These are phyloP conservation scores for Rhododendron griersonianum DNA, from an alignment of 148 eudicot genomes.

Conservation along the genomic window DNA sequence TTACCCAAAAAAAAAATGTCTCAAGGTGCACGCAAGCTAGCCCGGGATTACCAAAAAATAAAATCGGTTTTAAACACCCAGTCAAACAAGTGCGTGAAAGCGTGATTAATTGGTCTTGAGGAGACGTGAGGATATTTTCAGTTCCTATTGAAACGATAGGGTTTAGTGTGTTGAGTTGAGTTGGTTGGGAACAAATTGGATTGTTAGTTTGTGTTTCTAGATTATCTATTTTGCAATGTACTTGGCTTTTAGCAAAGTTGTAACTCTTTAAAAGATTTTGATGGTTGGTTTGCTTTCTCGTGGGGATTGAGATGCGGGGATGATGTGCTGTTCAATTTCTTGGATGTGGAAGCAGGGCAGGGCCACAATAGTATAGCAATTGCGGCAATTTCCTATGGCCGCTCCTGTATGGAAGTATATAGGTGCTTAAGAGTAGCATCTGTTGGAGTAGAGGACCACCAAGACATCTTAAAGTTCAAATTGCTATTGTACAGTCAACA, in stretches of 20 bases:
- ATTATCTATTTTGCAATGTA: neutral
- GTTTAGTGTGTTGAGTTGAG: neutral
- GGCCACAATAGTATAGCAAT: neutral
- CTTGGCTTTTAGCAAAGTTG: neutral
- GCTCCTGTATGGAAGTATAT: neutral
- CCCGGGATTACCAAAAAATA: too few relatives aligned
- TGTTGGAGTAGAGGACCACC: neutral
- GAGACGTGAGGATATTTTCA: neutral
- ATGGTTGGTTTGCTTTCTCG: neutral
- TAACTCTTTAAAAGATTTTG: neutral
- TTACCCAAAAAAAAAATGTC: too few relatives aligned
- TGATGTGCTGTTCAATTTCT: neutral
- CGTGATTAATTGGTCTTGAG: neutral
- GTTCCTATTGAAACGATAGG: neutral
- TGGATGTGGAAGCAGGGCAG: neutral
- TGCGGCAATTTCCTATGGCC: neutral
- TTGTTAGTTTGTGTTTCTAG: neutral
- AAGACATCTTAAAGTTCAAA: neutral
- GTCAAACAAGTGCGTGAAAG: neutral
- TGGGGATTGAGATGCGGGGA: neutral
- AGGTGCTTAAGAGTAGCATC: neutral
- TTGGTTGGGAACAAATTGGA: neutral
- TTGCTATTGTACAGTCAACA: neutral
- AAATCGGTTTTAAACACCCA: neutral
- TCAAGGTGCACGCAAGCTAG: neutral